These are phyloP conservation scores for Alternaria infectoria DNA, from an alignment of 2,329 filamentous ascomycete species.

Conservation along the genomic window DNA sequence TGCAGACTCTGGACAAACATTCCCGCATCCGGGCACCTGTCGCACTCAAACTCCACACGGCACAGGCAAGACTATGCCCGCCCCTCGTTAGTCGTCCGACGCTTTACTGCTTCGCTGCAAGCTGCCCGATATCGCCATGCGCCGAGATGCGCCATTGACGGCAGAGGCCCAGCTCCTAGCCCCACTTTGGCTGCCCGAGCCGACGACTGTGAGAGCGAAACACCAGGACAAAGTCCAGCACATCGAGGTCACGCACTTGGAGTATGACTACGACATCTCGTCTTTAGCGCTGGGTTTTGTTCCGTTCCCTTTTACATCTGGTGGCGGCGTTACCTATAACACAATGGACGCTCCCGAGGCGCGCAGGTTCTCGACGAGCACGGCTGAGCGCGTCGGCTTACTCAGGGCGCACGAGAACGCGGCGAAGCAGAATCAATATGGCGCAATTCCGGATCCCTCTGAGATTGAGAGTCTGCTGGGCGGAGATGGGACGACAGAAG, in stretches of 20 bases:
- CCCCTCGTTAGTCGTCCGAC: slow-evolving; percentile 11
- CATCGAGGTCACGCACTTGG: slow-evolving; percentile 2
- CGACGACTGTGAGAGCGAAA: slow-evolving; percentile 5
- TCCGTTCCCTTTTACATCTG: slow-evolving; percentile 29
- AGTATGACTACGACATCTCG: slow-evolving; percentile 27
- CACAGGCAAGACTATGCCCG: slow-evolving; percentile 10
- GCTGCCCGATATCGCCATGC: slow-evolving; percentile 22
- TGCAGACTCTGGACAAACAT: slow-evolving; percentile 8
- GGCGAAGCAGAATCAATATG: slow-evolving; percentile 34
- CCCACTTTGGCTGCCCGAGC: slow-evolving; percentile 16
- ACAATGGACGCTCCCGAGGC: slow-evolving; percentile 42
- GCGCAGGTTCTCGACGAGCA: slow-evolving; percentile 39
- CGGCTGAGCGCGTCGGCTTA: slow-evolving; percentile 35
- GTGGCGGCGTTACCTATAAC: slow-evolving; percentile 22
- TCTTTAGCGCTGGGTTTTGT: slow-evolving; percentile 31
- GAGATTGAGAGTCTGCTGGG: slow-evolving; percentile 38
- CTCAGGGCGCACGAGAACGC: slow-evolving; percentile 27
- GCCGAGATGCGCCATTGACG: slow-evolving; percentile 12
- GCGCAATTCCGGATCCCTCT: slow-evolving; percentile 30
- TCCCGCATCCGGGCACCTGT: slow-evolving; percentile 13
- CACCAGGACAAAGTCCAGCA: slow-evolving; percentile 1
- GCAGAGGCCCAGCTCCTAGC: slow-evolving; percentile 15
- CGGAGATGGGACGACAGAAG: slow-evolving; percentile 26
- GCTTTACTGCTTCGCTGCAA: slow-evolving; percentile 16
- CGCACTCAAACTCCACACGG: slow-evolving; percentile 8